Evolutionary conservation across 306 rosid genomes (phyloP), one percentile per base, ranked within the genome.

Genomic region (Morella rubra): DNA sequence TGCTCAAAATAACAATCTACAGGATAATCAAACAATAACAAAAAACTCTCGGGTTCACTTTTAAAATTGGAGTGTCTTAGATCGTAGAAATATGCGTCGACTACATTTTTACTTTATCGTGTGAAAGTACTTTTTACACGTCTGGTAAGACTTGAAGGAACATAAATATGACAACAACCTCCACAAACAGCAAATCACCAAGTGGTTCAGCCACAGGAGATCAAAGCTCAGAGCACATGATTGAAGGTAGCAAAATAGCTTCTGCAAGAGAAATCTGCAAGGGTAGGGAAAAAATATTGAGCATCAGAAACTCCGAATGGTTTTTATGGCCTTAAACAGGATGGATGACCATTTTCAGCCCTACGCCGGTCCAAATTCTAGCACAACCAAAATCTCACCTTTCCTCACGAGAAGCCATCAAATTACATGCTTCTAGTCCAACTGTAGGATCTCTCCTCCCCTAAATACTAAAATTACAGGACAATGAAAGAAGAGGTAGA

Each of bases 231-330:
- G 62, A 84, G 85, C 88, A 89, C 84, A 85, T 64, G 72, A 77
- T 69, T 81, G 69, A 77, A 88, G 82, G 83, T 83, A 79, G 80
- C 89, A 86, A 84, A 86, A 86, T 84, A 81, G 87, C 86, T 81
- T 88, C 91, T 56, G 90, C 88, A 88, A 87, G 83, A 79, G 76
- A 85, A 84, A 91, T 87, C 96, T 91, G 90, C 90, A 90, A 81
- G 76, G 85, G 84, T 88, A 87, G 79, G 92, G 88, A 77, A 82
- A 85, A 87, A 88, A 81, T 75, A 75, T 83, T 79, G 82, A 78
- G 77, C 70, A 87, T 88, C 90, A 88, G 89, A 91, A 77, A 83
- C 52, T 71, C 79, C 56, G 86, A 86, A 74, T 58, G 83, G 85
- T 24, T 32, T 68, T 32, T 37, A 54, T 58, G 86, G 80, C 52